phyloP scores from a whole-genome alignment of 2,329 filamentous ascomycete species.

The Lachnellula occidentalis region DNA sequence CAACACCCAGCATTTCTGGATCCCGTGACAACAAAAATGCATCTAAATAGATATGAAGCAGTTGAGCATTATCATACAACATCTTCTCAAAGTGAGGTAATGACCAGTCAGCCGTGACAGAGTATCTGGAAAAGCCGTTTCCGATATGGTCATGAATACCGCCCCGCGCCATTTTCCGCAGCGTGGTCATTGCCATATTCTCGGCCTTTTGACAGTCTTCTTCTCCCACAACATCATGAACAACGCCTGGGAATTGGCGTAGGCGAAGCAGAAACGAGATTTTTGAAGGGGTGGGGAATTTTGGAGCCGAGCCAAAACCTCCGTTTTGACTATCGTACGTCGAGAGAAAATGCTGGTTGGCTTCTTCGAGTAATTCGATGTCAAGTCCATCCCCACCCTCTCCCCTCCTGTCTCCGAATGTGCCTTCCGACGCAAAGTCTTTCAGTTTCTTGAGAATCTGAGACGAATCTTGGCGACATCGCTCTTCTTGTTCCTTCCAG shows the following conservation, averaged over 20 bases:
- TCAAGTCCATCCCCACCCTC: conserved; percentile 66
- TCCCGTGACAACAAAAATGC: conserved; percentile 60
- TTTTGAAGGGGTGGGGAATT: conserved; percentile 86
- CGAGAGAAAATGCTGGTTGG: conserved; percentile 70
- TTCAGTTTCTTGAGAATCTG: conserved; percentile 76
- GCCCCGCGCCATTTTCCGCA: conserved; percentile 70
- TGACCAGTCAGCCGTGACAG: conserved; percentile 86
- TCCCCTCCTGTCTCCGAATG: conserved; percentile 42
- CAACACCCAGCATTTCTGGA: conserved; percentile 68
- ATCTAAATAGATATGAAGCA: conserved; percentile 79
- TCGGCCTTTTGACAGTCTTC: conserved; percentile 68
- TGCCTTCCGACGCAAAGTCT: conserved; percentile 86
- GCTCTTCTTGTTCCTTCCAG: conserved; percentile 80
- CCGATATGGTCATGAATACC: conserved; percentile 72
- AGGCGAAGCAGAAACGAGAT: conserved; percentile 76
- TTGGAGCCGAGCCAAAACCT: conserved; percentile 76
- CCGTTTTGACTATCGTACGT: conserved; percentile 76
- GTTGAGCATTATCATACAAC: conserved; percentile 84
- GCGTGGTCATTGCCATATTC: conserved; percentile 73
- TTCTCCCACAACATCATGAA: conserved; percentile 82
- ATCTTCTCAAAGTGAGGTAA: conserved; percentile 97
- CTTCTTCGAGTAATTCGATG: conserved; percentile 86
- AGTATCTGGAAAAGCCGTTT: conserved; percentile 77
- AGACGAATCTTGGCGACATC: conserved; percentile 76
- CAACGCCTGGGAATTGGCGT: conserved; percentile 62